phyloP scores from a whole-genome alignment of 139 green algal genomes.

The Chlamydomonas sp. region DNA sequence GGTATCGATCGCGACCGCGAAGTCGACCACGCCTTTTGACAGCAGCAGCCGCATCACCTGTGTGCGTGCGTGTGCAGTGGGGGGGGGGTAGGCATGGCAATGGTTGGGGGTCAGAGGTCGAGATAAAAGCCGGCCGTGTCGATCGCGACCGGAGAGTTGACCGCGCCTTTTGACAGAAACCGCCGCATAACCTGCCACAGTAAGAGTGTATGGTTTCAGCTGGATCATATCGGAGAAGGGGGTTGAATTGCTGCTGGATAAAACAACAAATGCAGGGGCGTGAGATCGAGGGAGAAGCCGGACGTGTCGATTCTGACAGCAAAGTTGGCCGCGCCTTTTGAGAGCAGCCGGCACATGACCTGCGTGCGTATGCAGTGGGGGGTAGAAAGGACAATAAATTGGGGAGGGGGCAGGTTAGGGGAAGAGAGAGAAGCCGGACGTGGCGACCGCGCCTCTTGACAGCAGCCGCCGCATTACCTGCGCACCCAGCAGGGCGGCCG shows the following conservation, averaged over 20 bases:
- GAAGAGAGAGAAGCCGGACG: neutral
- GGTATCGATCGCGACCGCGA: constrained; percentile 18
- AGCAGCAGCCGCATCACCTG: constrained; percentile 25
- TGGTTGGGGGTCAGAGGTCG: no score
- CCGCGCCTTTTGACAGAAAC: constrained; percentile 18
- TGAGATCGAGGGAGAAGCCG: no score
- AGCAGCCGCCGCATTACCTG: constrained; percentile 25
- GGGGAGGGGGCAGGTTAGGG: no score
- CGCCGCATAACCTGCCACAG: constrained; percentile 18
- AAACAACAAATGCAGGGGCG: no score
- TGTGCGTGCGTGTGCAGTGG: no score
- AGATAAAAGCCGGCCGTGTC: constrained; percentile 10
- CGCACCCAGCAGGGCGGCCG: no score
- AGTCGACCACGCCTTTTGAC: constrained; percentile 19
- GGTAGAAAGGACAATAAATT: no score
- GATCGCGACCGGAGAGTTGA: constrained; percentile 23
- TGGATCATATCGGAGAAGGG: no score
- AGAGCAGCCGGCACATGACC: constrained; percentile 23
- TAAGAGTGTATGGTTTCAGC: no score
- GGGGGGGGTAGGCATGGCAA: no score
- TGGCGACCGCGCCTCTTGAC: constrained; percentile 17
- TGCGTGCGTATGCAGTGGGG: no score
- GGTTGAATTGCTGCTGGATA: no score
- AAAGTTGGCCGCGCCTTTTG: constrained; percentile 20
- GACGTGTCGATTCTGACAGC: constrained; percentile 16